Evolutionary conservation across 306 rosid genomes (phyloP).

Genomic region (Quercus agrifolia): DNA sequence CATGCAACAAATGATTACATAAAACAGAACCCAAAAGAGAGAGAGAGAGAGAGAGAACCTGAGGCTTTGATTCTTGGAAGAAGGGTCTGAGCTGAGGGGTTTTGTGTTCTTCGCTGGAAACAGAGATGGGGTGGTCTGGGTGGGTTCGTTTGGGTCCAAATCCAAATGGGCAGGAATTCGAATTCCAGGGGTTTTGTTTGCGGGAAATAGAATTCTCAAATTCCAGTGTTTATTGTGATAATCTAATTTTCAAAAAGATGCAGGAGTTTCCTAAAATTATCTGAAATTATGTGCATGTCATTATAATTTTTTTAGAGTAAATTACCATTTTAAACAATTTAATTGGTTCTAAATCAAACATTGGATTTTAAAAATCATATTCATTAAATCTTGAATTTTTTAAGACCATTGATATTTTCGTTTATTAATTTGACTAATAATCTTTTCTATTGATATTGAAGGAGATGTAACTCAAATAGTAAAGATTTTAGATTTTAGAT

Average conservation of each 20-base stretch:
- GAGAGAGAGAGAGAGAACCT: slow-evolving; percentile 2
- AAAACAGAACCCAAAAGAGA: background rate
- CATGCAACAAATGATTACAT: background rate
- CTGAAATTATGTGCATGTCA: too few relatives aligned
- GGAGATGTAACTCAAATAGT: too few relatives aligned
- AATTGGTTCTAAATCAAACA: too few relatives aligned
- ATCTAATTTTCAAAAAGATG: background rate
- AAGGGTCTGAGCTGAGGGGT: slow-evolving; percentile 22
- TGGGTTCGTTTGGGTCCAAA: background rate
- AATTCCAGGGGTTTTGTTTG: background rate
- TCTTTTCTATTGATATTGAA: too few relatives aligned
- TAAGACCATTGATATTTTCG: too few relatives aligned
- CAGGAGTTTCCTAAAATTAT: background rate
- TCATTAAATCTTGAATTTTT: too few relatives aligned
- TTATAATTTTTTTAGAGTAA: too few relatives aligned
- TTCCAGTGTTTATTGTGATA: background rate
- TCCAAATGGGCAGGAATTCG: background rate
- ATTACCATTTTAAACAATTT: too few relatives aligned
- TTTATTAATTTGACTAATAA: too few relatives aligned
- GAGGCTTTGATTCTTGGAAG: background rate
- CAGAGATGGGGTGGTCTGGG: background rate
- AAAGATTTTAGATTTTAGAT: too few relatives aligned
- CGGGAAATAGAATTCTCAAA: background rate
- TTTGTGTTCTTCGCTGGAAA: background rate
- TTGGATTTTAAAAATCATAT: too few relatives aligned